phyloP scores from a whole-genome alignment of 1,139 yeast species.

The Pneumocystis wakefieldiae region DNA sequence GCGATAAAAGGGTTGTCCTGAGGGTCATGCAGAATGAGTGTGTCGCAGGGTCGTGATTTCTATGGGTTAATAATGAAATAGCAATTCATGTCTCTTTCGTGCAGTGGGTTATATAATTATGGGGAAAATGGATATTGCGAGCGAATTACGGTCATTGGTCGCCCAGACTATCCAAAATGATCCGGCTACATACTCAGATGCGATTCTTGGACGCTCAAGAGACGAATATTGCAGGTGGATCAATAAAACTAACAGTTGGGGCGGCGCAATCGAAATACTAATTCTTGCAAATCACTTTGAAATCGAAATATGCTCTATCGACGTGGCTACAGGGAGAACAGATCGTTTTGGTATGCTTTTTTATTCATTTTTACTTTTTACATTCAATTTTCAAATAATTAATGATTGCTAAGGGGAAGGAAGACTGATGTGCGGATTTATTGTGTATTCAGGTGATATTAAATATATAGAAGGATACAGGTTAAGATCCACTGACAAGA shows the following conservation, averaged over 20 bases:
- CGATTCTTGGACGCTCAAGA: conserved; percentile 41
- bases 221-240: conserved; percentile 51
- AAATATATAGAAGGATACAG: not conserved
- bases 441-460: not conserved
- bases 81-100: conserved; percentile 66
- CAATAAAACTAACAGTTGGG: conserved; percentile 50
- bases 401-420: not conserved
- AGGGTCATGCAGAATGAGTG: conserved; percentile 3
- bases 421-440: not conserved
- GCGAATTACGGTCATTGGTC: conserved; percentile 35
- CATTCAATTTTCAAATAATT: not conserved
- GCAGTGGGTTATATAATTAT: conserved; percentile 44
- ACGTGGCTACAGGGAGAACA: conserved; percentile 47
- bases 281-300: conserved; percentile 43
- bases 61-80: conserved; percentile 56
- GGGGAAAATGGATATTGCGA: conserved; percentile 28
- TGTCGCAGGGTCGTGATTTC: conserved; percentile 23
- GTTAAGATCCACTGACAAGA: not conserved
- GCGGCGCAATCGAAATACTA: conserved; percentile 70
- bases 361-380: not conserved
- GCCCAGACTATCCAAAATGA: conserved; percentile 33
- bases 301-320: conserved; percentile 46
- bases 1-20: not conserved
- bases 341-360: conserved; percentile 36
- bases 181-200: conserved; percentile 38